Conservation (phyloP, 352 stramenopile genomes). For the Globisporangium heterothallicum region DNA sequence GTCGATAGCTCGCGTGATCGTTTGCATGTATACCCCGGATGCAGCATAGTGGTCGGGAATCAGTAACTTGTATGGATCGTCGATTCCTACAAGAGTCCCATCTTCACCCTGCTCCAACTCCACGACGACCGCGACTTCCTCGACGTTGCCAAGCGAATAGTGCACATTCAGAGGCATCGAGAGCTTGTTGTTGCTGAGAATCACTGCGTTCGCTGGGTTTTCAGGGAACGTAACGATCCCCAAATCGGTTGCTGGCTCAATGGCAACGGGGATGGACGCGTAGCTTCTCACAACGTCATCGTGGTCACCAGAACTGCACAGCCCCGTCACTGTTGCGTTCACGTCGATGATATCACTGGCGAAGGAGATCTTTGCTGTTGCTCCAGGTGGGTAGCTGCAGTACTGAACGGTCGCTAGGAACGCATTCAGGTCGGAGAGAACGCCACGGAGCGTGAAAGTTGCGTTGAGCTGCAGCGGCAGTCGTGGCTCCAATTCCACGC, state of each 20-base stretch:
- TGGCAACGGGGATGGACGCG: slow-evolving; percentile 14
- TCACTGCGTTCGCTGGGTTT: slow-evolving; percentile 8
- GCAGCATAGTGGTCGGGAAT: background rate
- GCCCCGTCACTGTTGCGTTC: slow-evolving; percentile 1
- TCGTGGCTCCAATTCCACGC: background rate
- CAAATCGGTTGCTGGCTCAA: slow-evolving; percentile 13
- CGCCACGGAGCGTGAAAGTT: slow-evolving; percentile 13
- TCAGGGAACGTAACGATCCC: slow-evolving; percentile 4
- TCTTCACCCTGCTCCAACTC: slow-evolving; percentile 15
- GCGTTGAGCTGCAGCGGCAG: background rate
- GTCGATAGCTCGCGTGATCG: slow-evolving; percentile 5
- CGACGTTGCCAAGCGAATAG: slow-evolving; percentile 15
- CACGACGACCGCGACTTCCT: slow-evolving; percentile 16
- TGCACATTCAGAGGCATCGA: slow-evolving; percentile 7
- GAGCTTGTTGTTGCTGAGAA: slow-evolving; percentile 9
- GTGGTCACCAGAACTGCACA: slow-evolving; percentile 11
- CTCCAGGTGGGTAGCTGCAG: slow-evolving; percentile 16
- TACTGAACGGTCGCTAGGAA: slow-evolving; percentile 18
- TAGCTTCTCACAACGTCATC: background rate
- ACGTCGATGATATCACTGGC: slow-evolving; percentile 9
- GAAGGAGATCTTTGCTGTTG: background rate
- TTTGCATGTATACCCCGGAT: slow-evolving; percentile 6
- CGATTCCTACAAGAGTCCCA: slow-evolving; percentile 21
- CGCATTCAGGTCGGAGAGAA: slow-evolving; percentile 16
- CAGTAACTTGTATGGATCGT: slow-evolving; percentile 6